Conservation (phyloP, 176 grass and related monocot genomes). For the Saccharum officinarum region DNA sequence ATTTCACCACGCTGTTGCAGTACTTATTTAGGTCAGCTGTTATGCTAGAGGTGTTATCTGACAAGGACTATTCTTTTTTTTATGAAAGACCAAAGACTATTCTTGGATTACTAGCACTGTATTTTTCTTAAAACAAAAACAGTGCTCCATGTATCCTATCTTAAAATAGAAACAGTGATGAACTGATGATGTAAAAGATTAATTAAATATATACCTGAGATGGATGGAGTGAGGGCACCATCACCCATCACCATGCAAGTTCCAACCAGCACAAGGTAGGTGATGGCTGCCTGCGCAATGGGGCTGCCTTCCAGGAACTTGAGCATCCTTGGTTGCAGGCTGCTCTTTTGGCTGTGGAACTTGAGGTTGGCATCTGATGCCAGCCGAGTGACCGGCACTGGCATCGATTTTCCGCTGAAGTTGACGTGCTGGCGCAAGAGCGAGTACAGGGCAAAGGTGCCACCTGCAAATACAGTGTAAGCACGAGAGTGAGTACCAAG, state of each 20-base stretch:
- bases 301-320: slow-evolving; percentile 58
- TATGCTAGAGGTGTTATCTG: background rate
- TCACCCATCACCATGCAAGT: slow-evolving; percentile 88
- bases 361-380: slow-evolving; percentile 62
- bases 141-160: background rate
- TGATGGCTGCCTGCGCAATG: slow-evolving; percentile 53
- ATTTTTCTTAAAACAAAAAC: background rate
- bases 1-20: too few species aligned
- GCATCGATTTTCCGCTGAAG: slow-evolving; percentile 61
- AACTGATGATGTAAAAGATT: background rate
- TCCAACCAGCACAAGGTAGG: slow-evolving; percentile 60
- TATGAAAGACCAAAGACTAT: too few species aligned
- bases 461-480: slow-evolving; percentile 30
- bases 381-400: slow-evolving; percentile 50
- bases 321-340: slow-evolving; percentile 40
- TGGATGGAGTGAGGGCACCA: slow-evolving; percentile 79
- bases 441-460: slow-evolving; percentile 88
- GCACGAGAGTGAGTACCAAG: background rate
- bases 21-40: background rate
- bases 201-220: slow-evolving; percentile 57
- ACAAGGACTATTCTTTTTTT: too few species aligned
- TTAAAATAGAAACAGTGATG: background rate
- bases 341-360: slow-evolving; percentile 55
- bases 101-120: too few species aligned
- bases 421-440: slow-evolving; percentile 69